A percentile compares a stretch with the other conserved stretches of the same genome.
Conservation (phyloP, 306 rosid genomes). For the Vigna nakashimae region DNA sequence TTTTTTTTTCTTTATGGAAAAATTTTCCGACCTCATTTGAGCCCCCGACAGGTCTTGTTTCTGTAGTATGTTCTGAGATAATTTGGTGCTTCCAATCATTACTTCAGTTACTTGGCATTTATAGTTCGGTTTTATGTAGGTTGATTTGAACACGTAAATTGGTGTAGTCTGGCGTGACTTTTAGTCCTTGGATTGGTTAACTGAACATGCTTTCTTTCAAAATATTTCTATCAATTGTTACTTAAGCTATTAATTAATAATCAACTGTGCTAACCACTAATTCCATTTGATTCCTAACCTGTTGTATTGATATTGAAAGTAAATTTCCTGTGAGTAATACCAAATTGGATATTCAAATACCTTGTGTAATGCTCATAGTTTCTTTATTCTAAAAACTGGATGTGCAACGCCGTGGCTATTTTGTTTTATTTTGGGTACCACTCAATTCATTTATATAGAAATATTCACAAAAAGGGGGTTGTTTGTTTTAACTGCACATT, state of each 20-base stretch:
- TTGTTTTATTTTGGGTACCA: constrained; percentile 27
- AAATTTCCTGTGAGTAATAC: constrained; percentile 16
- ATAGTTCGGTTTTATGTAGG: constrained; percentile 12
- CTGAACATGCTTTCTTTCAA: constrained; percentile 1
- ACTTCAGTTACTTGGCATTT: not conserved
- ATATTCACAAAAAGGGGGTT: constrained; percentile 8
- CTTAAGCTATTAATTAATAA: constrained; percentile 9
- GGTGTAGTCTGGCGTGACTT: constrained; percentile 13
- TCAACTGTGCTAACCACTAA: not conserved
- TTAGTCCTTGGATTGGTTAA: constrained; percentile 24
- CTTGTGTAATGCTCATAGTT: not conserved
- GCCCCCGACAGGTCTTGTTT: constrained; percentile 1
- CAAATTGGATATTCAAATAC: constrained; percentile 28
- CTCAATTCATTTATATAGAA: constrained; percentile 8
- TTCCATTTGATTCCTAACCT: not conserved
- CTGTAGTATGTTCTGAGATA: constrained; percentile 25
- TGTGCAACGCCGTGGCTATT: constrained; percentile 5
- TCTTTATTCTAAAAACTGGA: not conserved
- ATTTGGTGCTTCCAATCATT: constrained; percentile 19
- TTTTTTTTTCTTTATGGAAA: constrained; percentile 8
- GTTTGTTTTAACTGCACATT: constrained; percentile 33
- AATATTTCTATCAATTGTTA: constrained; percentile 17
- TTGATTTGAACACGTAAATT: constrained; percentile 20
- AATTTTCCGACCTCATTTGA: not conserved
- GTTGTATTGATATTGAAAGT: constrained; percentile 27